Base-by-base conservation (phyloP, 176 grass and related monocot species). In the Ampelocalamus luodianensis region DNA sequence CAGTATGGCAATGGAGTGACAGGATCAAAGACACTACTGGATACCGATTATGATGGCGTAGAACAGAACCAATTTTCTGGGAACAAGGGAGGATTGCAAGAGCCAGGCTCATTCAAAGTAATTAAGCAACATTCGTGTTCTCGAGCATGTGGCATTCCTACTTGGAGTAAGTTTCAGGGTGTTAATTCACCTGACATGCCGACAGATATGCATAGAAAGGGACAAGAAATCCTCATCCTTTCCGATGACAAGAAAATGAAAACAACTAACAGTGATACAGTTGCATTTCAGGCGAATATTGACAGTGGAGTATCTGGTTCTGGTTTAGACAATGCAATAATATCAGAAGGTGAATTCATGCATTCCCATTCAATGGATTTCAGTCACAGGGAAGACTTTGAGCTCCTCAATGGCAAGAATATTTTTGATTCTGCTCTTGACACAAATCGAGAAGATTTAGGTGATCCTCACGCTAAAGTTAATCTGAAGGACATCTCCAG, bases 321-420 rank as follows among this genome's bases (percentile, higher is more conserved):
- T 78, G 46, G 45, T 71, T 64, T 85, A 78, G 27, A 34, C 44
- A 76, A 44, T 17, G 62, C 74, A 76, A 23, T 48, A 53, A 69
- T 58, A 0, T 71, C 75, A 80, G 84, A 90, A 78, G 62, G 17
- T 82, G 66, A 65, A 68, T 70, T 79, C 23, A 82, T 85, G 66
- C 76, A 85, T 89, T 81, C 76, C 24, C 51, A 34, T 29, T 72
- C 75, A 63, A 50, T 71, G 53, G 76, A 59, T 44, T 78, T 73
- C 50, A 12, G 32, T 85, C 80, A 73, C 32, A 71, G 80, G 7
- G 81, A 89, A 69, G 84, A 62, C 45, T 24, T 87, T 62, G 65
- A 81, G 48, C 54, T 87, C 66, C 26, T 85, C 15, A 68, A 79
- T 65, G 68, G 54, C 46, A 63, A 74, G 34, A 68, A 82, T 80